phyloP scores from a whole-genome alignment of 768 basidiomycete genomes.

The Jaapia argillacea region DNA sequence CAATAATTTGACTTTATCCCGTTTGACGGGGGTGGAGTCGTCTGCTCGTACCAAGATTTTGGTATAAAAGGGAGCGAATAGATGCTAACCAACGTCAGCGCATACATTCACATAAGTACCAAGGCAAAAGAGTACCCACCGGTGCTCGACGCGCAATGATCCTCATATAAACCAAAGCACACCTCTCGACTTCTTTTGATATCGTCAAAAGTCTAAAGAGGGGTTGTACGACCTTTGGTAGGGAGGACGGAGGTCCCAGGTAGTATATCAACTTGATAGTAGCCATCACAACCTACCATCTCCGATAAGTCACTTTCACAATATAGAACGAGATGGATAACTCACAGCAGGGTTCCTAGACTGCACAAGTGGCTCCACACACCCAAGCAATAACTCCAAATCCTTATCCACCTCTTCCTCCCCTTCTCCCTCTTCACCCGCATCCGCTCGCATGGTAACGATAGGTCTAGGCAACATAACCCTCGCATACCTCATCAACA shows the following conservation, averaged over 20 bases:
- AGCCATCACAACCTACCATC: conserved; percentile 82
- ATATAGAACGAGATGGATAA: conserved; percentile 3
- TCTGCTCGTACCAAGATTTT: conserved; percentile 62
- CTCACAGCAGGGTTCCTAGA: conserved; percentile 83
- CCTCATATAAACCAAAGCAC: conserved; percentile 63
- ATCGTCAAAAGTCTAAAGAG: conserved; percentile 61
- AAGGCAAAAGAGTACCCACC: conserved; percentile 32
- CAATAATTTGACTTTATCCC: conserved; percentile 67
- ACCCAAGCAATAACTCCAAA: conserved; percentile 61
- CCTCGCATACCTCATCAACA: conserved; percentile 76
- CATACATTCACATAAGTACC: background rate
- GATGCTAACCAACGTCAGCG: conserved; percentile 35
- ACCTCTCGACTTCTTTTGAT: conserved; percentile 65
- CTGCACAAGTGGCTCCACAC: conserved; percentile 69
- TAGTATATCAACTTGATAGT: conserved; percentile 69
- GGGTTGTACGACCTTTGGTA: conserved; percentile 53
- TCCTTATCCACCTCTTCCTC: conserved; percentile 70
- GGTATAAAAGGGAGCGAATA: conserved; percentile 53
- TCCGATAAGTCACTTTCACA: conserved; percentile 16
- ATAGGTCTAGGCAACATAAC: conserved; percentile 69
- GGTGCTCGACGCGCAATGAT: conserved; percentile 55
- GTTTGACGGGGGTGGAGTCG: conserved; percentile 59
- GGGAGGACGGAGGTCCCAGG: conserved; percentile 45
- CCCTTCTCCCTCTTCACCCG: conserved; percentile 14
- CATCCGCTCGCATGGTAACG: conserved; percentile 15